Conservation (phyloP, 257 asterid species). For the Coffea eugenioides region DNA sequence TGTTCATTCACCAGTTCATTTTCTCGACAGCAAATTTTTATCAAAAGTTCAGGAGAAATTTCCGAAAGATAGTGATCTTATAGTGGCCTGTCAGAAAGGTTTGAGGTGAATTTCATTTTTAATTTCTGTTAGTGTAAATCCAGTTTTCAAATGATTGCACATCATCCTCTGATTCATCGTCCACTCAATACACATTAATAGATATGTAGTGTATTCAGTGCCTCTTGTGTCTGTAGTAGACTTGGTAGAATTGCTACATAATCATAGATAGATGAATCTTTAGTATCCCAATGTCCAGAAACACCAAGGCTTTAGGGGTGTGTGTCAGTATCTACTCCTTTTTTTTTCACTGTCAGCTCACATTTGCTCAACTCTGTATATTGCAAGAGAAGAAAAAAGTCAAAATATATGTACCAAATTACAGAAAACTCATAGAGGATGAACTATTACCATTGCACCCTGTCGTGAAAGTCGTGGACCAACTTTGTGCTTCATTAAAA, state of each 20-base stretch:
- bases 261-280: not conserved
- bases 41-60: conserved; percentile 68
- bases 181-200: not conserved
- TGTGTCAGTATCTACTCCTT: not conserved
- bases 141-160: not conserved
- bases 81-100: conserved; percentile 96
- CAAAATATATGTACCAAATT: not conserved
- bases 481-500: no score
- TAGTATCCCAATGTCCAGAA: not conserved
- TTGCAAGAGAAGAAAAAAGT: not conserved
- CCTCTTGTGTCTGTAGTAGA: not conserved
- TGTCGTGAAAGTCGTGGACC: no score
- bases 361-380: not conserved
- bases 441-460: not conserved
- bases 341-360: not conserved
- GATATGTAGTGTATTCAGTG: not conserved
- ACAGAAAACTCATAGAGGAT: not conserved
- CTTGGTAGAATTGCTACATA: not conserved
- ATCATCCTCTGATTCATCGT: not conserved
- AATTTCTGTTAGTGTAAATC: not conserved
- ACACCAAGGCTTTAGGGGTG: not conserved
- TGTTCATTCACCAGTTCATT: conserved; percentile 3
- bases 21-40: conserved; percentile 54
- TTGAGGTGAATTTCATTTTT: conserved; percentile 61
- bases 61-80: conserved; percentile 77